These are phyloP conservation scores for Tremella yokohamensis DNA, from an alignment of 768 basidiomycete species.

Conservation along the genomic window DNA sequence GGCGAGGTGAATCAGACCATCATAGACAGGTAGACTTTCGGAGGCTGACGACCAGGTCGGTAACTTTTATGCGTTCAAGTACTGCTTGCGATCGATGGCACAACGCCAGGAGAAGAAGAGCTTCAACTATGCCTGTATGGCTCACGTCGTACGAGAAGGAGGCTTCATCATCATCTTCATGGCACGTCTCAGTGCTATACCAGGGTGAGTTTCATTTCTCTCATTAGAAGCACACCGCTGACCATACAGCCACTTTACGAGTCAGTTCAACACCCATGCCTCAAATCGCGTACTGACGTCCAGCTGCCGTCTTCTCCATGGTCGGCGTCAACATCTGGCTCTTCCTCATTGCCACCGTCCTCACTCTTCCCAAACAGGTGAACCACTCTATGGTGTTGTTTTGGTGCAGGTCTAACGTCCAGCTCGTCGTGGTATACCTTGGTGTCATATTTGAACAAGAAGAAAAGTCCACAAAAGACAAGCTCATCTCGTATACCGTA, in stretches of 20 bases:
- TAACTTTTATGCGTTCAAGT: slow-evolving; percentile 51
- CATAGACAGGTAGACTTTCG: no score
- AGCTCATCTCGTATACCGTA: slow-evolving; percentile 67
- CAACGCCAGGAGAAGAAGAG: slow-evolving; percentile 48
- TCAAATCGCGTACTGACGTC: slow-evolving; percentile 16
- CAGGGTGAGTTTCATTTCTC: slow-evolving; percentile 37
- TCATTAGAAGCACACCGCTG: neutral
- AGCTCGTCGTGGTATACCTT: slow-evolving; percentile 86
- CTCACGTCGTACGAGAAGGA: slow-evolving; percentile 51
- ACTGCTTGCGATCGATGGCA: slow-evolving; percentile 33
- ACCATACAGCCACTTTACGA: slow-evolving; percentile 3
- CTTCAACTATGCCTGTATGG: slow-evolving; percentile 49
- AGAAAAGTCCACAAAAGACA: slow-evolving; percentile 55
- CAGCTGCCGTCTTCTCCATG: slow-evolving; percentile 47
- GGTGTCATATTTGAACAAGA: slow-evolving; percentile 57
- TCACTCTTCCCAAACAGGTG: slow-evolving; percentile 50
- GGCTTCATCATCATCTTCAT: slow-evolving; percentile 51
- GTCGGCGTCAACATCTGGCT: slow-evolving; percentile 47
- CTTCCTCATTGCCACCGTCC: slow-evolving; percentile 39
- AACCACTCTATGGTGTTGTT: slow-evolving; percentile 3
- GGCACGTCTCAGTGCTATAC: slow-evolving; percentile 50
- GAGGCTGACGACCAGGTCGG: slow-evolving; percentile 23
- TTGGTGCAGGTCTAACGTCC: neutral
- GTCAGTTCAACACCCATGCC: neutral
- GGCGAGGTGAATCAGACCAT: slow-evolving; percentile 25